Evolutionary conservation across 2,329 filamentous ascomycete species (phyloP), one percentile per base, ranked within the genome.

Genomic region (Arthrinium phaeospermum): DNA sequence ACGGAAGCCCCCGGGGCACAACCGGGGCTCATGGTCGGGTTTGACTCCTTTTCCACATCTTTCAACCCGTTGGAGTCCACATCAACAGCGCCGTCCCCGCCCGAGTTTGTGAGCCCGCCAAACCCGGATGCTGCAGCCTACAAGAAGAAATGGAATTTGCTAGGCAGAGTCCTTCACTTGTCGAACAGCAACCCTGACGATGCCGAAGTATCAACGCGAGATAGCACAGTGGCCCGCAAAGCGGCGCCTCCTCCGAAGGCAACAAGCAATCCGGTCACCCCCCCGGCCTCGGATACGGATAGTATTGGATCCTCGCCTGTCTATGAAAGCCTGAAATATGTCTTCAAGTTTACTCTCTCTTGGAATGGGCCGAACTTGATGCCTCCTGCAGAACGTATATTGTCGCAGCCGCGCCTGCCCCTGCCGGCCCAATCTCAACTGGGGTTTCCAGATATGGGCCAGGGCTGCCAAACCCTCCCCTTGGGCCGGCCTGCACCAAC

Each of bases 341-440:
- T 90, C 73, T 95, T 95, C 85, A 93, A 91, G 74, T 95, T 95
- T 78, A 90, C 91, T 13, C 86, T 95, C 2, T 91, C 92, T 73
- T 92, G 89, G 86, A 86, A 91, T 53, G 83, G 87, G 68, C 79
- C 82, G 7, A 88, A 88, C 34, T 81, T 86, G 27, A 85, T 88
- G 74, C 85, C 88, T 70, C 84, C 85, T 0, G 88, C 88, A 3
- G 89, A 92, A 53, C 89, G 91, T 3, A 87, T 92, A n/a, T 84
- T 95, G 27, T 86, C 86, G 30, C 88, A 90, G 6, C 93, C 94
- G 1, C 87, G 91, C 16, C 86, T 96, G 4, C 94, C 94, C 0
- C 86, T 86, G 3, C 89, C 92, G 0, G 93, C 94, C 0, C 93
- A 96, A 77, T 84, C 87, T 16, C 88, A 90, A 72, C 84, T 95